These are phyloP conservation scores for Yarrowia porcina DNA, from an alignment of 805 yeast species.

Conservation along the genomic window DNA sequence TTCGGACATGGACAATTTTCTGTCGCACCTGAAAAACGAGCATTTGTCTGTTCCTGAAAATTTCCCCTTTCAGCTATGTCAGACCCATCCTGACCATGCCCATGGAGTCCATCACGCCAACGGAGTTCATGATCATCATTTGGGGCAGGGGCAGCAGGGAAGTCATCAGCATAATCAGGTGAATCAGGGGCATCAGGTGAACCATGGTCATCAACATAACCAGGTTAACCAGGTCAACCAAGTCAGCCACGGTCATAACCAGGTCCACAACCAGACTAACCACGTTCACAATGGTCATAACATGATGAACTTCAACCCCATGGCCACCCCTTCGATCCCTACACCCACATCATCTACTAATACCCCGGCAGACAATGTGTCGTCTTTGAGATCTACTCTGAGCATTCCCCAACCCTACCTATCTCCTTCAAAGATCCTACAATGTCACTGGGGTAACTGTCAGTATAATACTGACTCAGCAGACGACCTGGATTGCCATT, in stretches of 20 bases:
- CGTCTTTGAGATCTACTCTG: background rate
- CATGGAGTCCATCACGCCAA: conserved; percentile 7
- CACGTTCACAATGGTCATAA: no score
- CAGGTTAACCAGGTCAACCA: background rate
- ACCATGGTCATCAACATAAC: background rate
- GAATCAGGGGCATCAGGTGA: background rate
- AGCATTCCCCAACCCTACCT: conserved; percentile 1
- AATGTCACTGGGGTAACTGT: conserved; percentile 73
- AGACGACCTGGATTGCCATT: conserved; percentile 47
- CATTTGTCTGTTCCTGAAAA: conserved; percentile 3
- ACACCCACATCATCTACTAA: background rate
- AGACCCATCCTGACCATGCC: conserved; percentile 16
- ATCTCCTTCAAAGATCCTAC: conserved; percentile 27
- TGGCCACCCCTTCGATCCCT: background rate
- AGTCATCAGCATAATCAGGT: background rate
- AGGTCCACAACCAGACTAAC: background rate
- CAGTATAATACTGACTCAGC: conserved; percentile 42
- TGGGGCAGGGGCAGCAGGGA: background rate
- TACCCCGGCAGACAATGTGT: background rate
- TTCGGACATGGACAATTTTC: conserved; percentile 14
- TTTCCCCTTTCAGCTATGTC: conserved; percentile 17
- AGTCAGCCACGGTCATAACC: background rate
- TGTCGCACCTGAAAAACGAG: conserved; percentile 10
- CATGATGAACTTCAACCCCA: background rate
- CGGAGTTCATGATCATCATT: conserved; percentile 1